Evolutionary conservation across 2,329 filamentous ascomycete species (phyloP).

Genomic region (Plenodomus lindquistii): DNA sequence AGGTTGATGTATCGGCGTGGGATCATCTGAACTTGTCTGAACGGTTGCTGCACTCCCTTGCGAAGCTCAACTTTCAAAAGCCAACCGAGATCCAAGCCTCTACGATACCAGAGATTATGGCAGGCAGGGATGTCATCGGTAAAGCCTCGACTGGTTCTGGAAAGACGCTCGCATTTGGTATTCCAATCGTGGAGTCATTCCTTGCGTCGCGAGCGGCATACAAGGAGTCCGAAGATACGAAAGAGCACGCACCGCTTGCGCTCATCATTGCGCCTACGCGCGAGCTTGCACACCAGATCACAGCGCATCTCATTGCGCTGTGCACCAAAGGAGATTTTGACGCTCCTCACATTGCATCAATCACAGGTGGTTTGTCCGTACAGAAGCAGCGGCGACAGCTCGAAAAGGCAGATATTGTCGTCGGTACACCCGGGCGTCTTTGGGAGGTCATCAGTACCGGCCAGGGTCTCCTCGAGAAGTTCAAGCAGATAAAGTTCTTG

Average conservation of each 20-base stretch:
- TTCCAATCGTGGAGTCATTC: conserved; percentile 88
- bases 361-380: conserved; percentile 91
- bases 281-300: conserved; percentile 90
- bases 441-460: conserved; percentile 91
- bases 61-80: conserved; percentile 75
- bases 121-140: conserved; percentile 88
- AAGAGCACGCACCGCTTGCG: conserved; percentile 55
- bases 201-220: conserved; percentile 53
- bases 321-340: conserved; percentile 68
- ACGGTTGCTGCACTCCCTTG: conserved; percentile 71
- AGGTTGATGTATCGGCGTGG: conserved; percentile 79
- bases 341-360: conserved; percentile 69
- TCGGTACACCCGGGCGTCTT: conserved; percentile 86
- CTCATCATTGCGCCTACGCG: conserved; percentile 88
- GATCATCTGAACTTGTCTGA: conserved; percentile 72
- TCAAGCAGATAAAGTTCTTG: conserved; percentile 77
- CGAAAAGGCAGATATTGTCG: conserved; percentile 83
- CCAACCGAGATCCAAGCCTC: conserved; percentile 82
- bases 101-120: conserved; percentile 79
- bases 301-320: conserved; percentile 77
- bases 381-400: conserved; percentile 91
- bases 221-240: conserved; percentile 29
- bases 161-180: conserved; percentile 92
- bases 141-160: conserved; percentile 96
- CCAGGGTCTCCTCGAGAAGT: conserved; percentile 67